Conservation (phyloP, 2,329 filamentous ascomycete species). For the Beauveria brongniartii region DNA sequence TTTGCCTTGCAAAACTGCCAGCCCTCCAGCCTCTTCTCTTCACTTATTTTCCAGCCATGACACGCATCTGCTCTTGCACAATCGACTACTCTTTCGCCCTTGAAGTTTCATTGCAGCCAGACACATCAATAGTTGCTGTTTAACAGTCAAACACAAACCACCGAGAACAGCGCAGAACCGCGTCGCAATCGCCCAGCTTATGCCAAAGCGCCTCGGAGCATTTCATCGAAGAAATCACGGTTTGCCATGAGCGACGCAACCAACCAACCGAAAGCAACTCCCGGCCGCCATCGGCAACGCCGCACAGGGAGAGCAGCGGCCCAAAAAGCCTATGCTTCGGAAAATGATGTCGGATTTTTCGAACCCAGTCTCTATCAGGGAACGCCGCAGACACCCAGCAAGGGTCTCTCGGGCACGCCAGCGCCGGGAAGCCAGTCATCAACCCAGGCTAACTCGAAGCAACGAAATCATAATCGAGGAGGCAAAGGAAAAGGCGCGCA, state of each 20-base stretch:
- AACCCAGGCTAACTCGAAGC: slow-evolving; percentile 20
- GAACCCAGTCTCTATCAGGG: slow-evolving; percentile 25
- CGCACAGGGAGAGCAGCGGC: slow-evolving; percentile 32
- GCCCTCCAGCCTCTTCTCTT: not conserved
- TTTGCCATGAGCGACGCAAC: slow-evolving; percentile 26
- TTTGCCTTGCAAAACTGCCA: slow-evolving; percentile 1
- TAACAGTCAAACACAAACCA: not conserved
- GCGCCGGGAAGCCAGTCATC: slow-evolving; percentile 17
- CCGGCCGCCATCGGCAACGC: slow-evolving; percentile 30
- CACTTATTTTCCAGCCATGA: slow-evolving; percentile 8
- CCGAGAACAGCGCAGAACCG: not conserved
- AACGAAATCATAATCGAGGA: slow-evolving; percentile 23
- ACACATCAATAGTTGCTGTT: not conserved
- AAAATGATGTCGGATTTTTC: slow-evolving; percentile 38
- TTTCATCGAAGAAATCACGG: not conserved
- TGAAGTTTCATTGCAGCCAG: not conserved
- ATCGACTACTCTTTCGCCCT: not conserved
- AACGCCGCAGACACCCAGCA: slow-evolving; percentile 40
- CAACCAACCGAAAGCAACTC: slow-evolving; percentile 26
- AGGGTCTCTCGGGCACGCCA: slow-evolving; percentile 29
- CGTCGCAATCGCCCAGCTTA: not conserved
- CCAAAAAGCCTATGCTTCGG: slow-evolving; percentile 51
- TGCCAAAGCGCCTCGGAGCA: not conserved
- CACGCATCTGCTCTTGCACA: not conserved
- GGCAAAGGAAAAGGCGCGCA: slow-evolving; percentile 19